Conservation (phyloP, 2,329 filamentous ascomycete genomes). For the Metarhizium anisopliae region DNA sequence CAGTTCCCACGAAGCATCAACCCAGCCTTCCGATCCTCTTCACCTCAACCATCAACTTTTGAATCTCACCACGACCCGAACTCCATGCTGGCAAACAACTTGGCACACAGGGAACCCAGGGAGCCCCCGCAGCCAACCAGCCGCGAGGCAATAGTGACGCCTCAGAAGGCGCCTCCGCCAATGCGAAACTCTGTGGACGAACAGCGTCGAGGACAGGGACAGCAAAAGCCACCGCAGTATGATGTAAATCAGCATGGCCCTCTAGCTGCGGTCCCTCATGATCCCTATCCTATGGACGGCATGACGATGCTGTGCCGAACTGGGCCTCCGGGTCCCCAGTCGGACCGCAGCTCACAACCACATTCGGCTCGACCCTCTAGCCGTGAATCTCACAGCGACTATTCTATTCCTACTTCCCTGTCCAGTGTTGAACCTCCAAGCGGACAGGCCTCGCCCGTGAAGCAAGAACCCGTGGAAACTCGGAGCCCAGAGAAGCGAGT, state of each 20-base stretch:
- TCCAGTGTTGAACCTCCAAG: constrained; percentile 76
- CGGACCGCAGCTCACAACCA: constrained; percentile 42
- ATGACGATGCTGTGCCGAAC: constrained; percentile 96
- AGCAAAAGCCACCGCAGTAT: constrained; percentile 15
- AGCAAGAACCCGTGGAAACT: constrained; percentile 44
- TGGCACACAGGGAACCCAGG: constrained; percentile 49
- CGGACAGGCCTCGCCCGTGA: constrained; percentile 64
- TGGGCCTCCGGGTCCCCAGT: constrained; percentile 49
- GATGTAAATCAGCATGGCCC: constrained; percentile 49
- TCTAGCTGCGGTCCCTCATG: constrained; percentile 69
- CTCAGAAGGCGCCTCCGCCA: constrained; percentile 31
- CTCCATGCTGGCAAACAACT: constrained; percentile 59
- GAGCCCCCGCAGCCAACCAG: constrained; percentile 35
- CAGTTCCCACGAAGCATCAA: constrained; percentile 95
- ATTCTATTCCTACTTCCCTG: constrained; percentile 80
- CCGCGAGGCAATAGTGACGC: constrained; percentile 41
- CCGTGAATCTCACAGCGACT: constrained; percentile 82
- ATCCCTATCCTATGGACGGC: constrained; percentile 87
- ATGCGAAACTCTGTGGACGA: constrained; percentile 11
- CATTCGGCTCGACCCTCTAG: constrained; percentile 68
- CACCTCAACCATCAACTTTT: constrained; percentile 86
- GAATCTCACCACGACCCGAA: constrained; percentile 88
- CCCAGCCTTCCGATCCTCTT: constrained; percentile 89
- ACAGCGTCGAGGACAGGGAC: constrained; percentile 10
- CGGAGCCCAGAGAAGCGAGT: constrained; percentile 56